Evolutionary conservation across 2,329 filamentous ascomycete genomes (phyloP), one percentile per base, ranked within the genome.

Genomic region (Pseudohalonectria lignicola): DNA sequence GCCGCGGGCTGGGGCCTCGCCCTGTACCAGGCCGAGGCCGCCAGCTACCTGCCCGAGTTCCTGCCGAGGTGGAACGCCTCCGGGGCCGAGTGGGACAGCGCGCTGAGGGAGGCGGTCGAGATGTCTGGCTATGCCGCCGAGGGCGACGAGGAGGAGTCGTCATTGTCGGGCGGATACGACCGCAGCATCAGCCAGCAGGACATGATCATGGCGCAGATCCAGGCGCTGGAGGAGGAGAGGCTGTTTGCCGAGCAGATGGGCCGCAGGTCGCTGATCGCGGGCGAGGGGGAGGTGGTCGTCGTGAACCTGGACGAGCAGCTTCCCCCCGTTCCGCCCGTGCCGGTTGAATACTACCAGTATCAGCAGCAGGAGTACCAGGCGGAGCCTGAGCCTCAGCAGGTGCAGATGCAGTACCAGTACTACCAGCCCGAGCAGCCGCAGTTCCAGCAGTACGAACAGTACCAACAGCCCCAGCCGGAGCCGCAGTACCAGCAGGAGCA

Each of bases 1-100:
- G 46, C 49, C 18, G 49, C 49, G 26, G 53, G 59, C 11, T 61
- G 59, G 58, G 51, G 52, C 9, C 49, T 52, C 26, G 64, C 64
- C 8, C 55, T 68, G 1, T 43, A 51, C 4, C 41, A 57, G 37
- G 57, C 61, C 19, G 20, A 25, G 15, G 9, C 31, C 10, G 31
- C 31, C 18, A 38, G 36, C 36, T 38, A 38, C 17, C 36, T 30
- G 17, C 20, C 29, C 5, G 36, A 37, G 20, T 38, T 29, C 29
- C 31, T 29, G 36, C 20, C 20, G 1, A 38, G 40, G 25, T 16
- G 41, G 20, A 33, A 36, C 15, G 26, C 31, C 4, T 31, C 41
- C 21, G 6, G 40, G 21, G 40, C 44, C 13, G 42, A 45, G 21
- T 49, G 50, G 40, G 49, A 56, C 23, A 43, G 39, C 1, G 59